Conservation (phyloP, 148 eudicot genomes). For the Rhododendron ferrugineum region DNA sequence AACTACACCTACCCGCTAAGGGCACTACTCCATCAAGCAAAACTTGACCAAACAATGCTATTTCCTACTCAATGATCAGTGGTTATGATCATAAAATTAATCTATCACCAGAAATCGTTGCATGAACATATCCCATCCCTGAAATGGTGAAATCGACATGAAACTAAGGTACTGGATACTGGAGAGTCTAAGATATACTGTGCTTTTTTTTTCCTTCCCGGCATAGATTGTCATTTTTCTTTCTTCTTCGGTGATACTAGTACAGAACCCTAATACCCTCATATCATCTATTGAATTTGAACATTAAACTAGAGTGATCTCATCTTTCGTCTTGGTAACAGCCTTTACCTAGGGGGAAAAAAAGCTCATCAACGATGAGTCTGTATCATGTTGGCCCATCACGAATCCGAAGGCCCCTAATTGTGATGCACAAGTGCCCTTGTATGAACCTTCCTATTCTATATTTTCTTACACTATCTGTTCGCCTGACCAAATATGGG, state of each 20-base stretch:
- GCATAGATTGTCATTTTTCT: too few relatives aligned
- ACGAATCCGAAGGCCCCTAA: too few relatives aligned
- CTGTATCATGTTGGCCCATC: not conserved
- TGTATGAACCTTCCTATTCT: too few relatives aligned
- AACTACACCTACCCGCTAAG: not conserved
- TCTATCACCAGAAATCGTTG: constrained; percentile 36
- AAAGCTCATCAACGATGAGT: not conserved
- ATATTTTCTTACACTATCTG: too few relatives aligned
- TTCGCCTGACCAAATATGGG: too few relatives aligned
- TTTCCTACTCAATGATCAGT: not conserved
- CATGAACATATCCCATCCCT: constrained; percentile 39
- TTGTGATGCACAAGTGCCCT: too few relatives aligned
- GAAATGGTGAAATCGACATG: constrained; percentile 34
- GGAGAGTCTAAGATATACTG: not conserved
- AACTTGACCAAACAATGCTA: not conserved
- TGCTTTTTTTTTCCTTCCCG: not conserved
- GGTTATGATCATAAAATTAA: not conserved
- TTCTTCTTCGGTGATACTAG: too few relatives aligned
- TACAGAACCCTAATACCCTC: too few relatives aligned
- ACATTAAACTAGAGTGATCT: too few relatives aligned
- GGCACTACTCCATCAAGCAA: not conserved
- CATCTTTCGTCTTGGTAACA: not conserved
- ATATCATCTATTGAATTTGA: not conserved
- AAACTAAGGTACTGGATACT: not conserved
- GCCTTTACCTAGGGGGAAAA: not conserved